Evolutionary conservation across 495 filamentous ascomycete species (phyloP).

Genomic region (Podospora tetraspora): DNA sequence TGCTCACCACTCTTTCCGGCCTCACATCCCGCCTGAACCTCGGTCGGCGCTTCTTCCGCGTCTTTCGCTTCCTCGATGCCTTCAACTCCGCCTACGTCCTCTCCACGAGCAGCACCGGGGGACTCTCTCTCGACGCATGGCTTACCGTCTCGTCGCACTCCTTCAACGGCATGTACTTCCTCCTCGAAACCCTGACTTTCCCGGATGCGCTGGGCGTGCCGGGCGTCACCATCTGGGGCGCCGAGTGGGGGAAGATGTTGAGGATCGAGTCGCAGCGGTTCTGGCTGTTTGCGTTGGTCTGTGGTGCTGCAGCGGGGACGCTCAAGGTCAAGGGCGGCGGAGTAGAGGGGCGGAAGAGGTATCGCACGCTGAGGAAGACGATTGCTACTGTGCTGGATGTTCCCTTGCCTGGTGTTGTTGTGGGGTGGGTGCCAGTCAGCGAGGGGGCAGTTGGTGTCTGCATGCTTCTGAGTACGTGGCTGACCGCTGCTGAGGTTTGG

Average conservation of each 20-base stretch:
- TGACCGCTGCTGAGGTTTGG: slow-evolving; percentile 57
- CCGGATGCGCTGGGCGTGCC: slow-evolving; percentile 43
- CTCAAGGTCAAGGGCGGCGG: slow-evolving; percentile 6
- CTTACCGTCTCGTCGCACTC: slow-evolving; percentile 35
- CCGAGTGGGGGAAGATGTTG: slow-evolving; percentile 20
- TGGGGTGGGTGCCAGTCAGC: slow-evolving; percentile 50
- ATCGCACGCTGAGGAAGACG: slow-evolving; percentile 24
- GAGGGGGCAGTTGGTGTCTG: slow-evolving; percentile 44
- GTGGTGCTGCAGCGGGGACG: slow-evolving; percentile 24
- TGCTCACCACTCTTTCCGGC: slow-evolving; percentile 15
- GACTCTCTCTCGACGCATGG: slow-evolving; percentile 19
- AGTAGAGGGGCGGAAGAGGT: slow-evolving; percentile 1
- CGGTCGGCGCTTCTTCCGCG: slow-evolving; percentile 54
- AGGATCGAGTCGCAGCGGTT: slow-evolving; percentile 56
- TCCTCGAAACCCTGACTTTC: slow-evolving; percentile 42
- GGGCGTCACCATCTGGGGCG: slow-evolving; percentile 37
- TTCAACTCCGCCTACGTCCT: slow-evolving; percentile 46
- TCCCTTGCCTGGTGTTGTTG: slow-evolving; percentile 47
- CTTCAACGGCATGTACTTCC: slow-evolving; percentile 46
- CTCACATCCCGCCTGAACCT: slow-evolving; percentile 31
- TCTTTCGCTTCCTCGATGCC: slow-evolving; percentile 59
- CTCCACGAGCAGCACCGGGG: background rate
- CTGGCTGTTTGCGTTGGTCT: slow-evolving; percentile 56
- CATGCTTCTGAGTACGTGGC: slow-evolving; percentile 53
- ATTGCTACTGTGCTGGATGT: slow-evolving; percentile 54